phyloP scores from a whole-genome alignment of 2,329 filamentous ascomycete genomes.

The Colletotrichum gloeosporioides region DNA sequence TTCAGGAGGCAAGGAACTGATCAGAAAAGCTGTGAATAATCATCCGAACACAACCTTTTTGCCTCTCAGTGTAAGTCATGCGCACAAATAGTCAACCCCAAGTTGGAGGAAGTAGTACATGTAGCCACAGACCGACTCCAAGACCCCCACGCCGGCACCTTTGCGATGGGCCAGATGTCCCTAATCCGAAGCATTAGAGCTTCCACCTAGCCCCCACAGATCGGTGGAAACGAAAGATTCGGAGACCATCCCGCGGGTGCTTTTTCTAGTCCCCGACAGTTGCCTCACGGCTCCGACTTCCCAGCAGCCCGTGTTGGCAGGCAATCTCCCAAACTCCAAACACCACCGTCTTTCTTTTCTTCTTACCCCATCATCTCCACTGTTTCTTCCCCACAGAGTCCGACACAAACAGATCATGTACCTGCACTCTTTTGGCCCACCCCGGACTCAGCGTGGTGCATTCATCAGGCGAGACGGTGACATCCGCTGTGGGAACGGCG shows the following conservation, averaged over 20 bases:
- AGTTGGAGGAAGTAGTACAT: not conserved
- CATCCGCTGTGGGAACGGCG: constrained; percentile 13
- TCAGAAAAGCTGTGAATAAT: not conserved
- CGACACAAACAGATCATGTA: constrained; percentile 6
- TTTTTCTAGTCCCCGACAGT: not conserved
- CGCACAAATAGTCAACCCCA: not conserved
- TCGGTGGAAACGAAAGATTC: not conserved
- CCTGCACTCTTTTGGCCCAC: not conserved
- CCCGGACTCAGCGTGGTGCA: not conserved
- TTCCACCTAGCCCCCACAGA: constrained; percentile 11
- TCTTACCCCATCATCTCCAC: constrained; percentile 13
- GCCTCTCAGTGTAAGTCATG: constrained; percentile 1
- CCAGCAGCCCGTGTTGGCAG: not conserved
- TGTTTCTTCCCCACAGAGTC: constrained; percentile 14
- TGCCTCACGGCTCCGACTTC: not conserved
- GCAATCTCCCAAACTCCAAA: not conserved
- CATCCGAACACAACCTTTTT: not conserved
- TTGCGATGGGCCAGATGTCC: not conserved
- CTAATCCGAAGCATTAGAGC: not conserved
- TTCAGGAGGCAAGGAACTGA: not conserved
- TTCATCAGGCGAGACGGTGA: constrained; percentile 13
- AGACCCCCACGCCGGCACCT: constrained; percentile 12
- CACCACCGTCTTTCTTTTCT: not conserved
- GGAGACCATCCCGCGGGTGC: constrained; percentile 1
- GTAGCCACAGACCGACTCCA: not conserved